phyloP scores from a whole-genome alignment of 352 stramenopile genomes.

The Saprolegnia parasitica region DNA sequence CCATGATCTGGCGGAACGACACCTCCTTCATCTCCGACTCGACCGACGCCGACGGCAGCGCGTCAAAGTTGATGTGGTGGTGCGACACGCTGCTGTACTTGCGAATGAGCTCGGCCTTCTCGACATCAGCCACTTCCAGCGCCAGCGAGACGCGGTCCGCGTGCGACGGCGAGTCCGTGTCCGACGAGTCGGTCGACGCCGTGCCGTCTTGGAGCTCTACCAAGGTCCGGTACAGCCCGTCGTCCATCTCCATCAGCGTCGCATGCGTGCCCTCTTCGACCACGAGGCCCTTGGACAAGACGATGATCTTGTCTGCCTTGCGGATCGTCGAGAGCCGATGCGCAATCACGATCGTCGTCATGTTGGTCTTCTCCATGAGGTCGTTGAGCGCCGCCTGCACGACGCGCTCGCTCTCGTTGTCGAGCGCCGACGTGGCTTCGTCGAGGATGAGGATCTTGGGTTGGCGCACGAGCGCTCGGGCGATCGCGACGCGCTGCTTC shows the following conservation, averaged over 20 bases:
- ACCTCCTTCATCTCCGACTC: neutral
- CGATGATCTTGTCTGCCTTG: constrained; percentile 48
- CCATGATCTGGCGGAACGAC: constrained; percentile 17
- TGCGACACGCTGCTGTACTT: constrained; percentile 28
- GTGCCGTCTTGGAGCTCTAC: constrained; percentile 16
- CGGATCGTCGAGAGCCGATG: constrained; percentile 77
- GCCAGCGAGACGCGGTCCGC: constrained; percentile 6
- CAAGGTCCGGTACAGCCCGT: constrained; percentile 35
- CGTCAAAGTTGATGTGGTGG: neutral
- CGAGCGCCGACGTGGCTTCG: constrained; percentile 73
- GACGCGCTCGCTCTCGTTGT: constrained; percentile 59
- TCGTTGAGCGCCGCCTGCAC: constrained; percentile 59
- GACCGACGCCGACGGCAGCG: neutral
- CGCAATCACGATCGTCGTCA: constrained; percentile 73
- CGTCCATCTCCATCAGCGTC: constrained; percentile 22
- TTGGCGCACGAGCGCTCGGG: constrained; percentile 62
- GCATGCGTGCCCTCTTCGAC: constrained; percentile 30
- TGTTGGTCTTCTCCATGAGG: constrained; percentile 36
- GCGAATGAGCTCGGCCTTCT: constrained; percentile 17
- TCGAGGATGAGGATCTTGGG: constrained; percentile 52
- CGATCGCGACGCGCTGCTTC: constrained; percentile 83
- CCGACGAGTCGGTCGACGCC: neutral
- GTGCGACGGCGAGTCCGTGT: neutral
- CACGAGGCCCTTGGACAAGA: constrained; percentile 29
- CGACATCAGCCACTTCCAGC: neutral